Base-by-base conservation (phyloP, 306 rosid genomes). In the Prunus mongolica region DNA sequence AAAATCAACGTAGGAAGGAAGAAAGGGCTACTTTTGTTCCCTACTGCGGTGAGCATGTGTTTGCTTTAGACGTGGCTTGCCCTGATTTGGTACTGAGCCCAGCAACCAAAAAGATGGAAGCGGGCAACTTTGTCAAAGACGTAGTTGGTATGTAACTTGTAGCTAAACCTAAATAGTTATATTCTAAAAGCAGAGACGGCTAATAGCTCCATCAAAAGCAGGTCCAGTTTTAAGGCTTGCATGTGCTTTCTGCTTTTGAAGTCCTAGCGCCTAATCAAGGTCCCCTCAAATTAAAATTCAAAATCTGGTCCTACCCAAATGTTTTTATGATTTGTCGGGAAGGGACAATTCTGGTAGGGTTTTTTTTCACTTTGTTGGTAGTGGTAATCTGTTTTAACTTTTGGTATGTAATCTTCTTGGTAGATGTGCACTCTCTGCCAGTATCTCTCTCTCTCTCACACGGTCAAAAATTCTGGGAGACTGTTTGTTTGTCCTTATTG, bases 401-500 rank as follows among this genome's bases (percentile, higher is more conserved):
- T 73, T 45, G 14, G 47, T 47, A 25, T 46, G 60, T 3, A 73
- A 60, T 16, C 65, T 27, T 52, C 65, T 73, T 44, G 77, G 56
- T 73, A 68, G 57, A 44, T 15, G 77, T 44, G 77, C 56, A 32
- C 12, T 34, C 8, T 68, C 24, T 67, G 47, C 55, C 55, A 14
- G 57, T 45, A 2, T 12, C 10, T 67, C 7, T 34, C 44, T 34
- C 19, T 41, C 18, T 28, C 22, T 71, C 32, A 12, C 32, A 1
- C 12, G 60, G 77, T 73, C 69, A 73, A 73, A 46, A 18, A 45
- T 25, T 52, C 22, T 73, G 69, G 49, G 60, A 73, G 69, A 27
- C 41, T 34, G 41, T 34, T 47, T 61, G 69, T 24, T 72, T 57
- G 76, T 46, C 45, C 28, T 73, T 19, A 11, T 2, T 12, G 30